Percentiles rank a stretch among this genome's conserved stretches.
Evolutionary conservation across 192 early-diverging fungal species (phyloP).

Genomic region (Coemansia umbellata): DNA sequence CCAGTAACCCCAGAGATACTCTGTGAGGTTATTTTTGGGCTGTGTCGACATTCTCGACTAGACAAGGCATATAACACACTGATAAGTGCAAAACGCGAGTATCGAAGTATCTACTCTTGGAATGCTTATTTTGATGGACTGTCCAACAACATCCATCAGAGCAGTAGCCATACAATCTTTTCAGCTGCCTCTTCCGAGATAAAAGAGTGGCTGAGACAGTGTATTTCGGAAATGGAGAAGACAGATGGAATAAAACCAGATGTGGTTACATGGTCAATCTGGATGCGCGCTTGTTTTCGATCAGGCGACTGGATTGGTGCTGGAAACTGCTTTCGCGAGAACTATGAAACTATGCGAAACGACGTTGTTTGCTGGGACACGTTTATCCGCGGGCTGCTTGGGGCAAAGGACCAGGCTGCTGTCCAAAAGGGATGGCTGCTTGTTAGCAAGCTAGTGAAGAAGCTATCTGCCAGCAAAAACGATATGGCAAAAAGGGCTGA

Average conservation of each 20-base stretch:
- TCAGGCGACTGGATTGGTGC: constrained; percentile 16
- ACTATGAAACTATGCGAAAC: constrained; percentile 1
- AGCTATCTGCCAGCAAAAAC: background rate
- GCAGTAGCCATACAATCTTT: too few relatives aligned
- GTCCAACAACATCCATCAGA: background rate
- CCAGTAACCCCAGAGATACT: constrained; percentile 20
- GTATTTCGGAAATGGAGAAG: constrained; percentile 18
- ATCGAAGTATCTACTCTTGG: constrained; percentile 20
- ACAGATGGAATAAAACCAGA: constrained; percentile 16
- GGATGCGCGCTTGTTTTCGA: constrained; percentile 46
- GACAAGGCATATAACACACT: constrained; percentile 16
- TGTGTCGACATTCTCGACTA: constrained; percentile 16
- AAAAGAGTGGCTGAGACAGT: background rate
- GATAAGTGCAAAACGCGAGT: background rate
- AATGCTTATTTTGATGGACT: constrained; percentile 43
- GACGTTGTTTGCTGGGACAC: constrained; percentile 39
- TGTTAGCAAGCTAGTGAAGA: constrained; percentile 17
- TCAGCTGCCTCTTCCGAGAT: background rate
- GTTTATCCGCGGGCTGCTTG: constrained; percentile 21
- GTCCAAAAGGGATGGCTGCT: constrained; percentile 28
- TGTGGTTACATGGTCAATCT: constrained; percentile 23
- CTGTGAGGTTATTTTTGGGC: constrained; percentile 28
- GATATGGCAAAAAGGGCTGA: too few relatives aligned
- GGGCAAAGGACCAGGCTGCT: background rate
- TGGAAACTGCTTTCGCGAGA: constrained; percentile 8